A percentile compares a stretch with the other conserved stretches of the same genome.
Evolutionary conservation across 768 basidiomycete genomes (phyloP).

Genomic region (Megacollybia marginata): DNA sequence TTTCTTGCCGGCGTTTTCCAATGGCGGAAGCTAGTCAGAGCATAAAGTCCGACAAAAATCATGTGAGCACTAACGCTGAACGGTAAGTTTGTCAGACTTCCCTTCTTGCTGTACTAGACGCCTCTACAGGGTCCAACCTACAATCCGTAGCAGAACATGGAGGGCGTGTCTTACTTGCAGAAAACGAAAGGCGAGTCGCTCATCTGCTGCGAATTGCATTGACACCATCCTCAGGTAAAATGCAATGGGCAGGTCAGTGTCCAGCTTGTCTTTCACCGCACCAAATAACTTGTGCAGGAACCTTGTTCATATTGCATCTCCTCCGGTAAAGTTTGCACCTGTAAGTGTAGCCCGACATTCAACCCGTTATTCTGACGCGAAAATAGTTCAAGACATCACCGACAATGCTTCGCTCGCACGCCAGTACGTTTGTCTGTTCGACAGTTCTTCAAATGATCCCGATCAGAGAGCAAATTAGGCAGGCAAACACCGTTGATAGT

Average conservation of each 20-base stretch:
- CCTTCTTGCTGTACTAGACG: too few species aligned
- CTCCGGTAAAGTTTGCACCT: constrained; percentile 12
- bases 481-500: constrained; percentile 9
- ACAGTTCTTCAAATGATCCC: background rate
- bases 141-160: constrained; percentile 10
- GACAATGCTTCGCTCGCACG: constrained; percentile 12
- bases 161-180: constrained; percentile 11
- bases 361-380: background rate
- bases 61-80: too few species aligned
- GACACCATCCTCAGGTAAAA: constrained; percentile 7
- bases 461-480: background rate
- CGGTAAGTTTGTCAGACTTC: too few species aligned
- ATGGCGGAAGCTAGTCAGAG: too few species aligned
- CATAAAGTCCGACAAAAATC: too few species aligned
- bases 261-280: background rate
- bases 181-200: constrained; percentile 9
- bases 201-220: background rate
- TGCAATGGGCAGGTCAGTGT: constrained; percentile 10
- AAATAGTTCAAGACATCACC: constrained; percentile 11
- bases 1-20: too few species aligned
- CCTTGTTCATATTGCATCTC: constrained; percentile 13
- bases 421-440: constrained; percentile 6
- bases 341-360: constrained; percentile 2
- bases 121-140: background rate
- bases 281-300: constrained; percentile 3